Percentiles rank a stretch among this genome's conserved stretches.
phyloP scores from a whole-genome alignment of 495 filamentous ascomycete genomes.

The Aspergillus saccharolyticus region DNA sequence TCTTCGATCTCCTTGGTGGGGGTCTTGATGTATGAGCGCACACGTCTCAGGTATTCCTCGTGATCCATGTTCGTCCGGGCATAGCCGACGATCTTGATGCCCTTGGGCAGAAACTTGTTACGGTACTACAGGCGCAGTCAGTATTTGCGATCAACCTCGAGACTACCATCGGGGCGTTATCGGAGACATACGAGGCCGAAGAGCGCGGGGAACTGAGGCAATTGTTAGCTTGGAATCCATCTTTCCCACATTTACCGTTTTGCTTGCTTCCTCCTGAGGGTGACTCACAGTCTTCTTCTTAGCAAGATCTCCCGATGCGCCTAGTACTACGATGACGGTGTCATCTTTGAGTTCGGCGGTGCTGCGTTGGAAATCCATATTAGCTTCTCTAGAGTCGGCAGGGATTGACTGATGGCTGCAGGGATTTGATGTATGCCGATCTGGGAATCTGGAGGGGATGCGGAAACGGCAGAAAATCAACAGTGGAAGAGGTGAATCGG shows the following conservation, averaged over 20 bases:
- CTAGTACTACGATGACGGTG: constrained; percentile 95
- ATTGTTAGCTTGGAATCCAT: constrained; percentile 21
- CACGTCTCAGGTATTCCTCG: constrained; percentile 85
- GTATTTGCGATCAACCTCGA: constrained; percentile 7
- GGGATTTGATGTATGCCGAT: constrained; percentile 11
- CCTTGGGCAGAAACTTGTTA: constrained; percentile 97
- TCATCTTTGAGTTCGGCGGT: constrained; percentile 95
- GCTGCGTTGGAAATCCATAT: constrained; percentile 42
- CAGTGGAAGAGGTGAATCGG: neutral
- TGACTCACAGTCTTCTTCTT: constrained; percentile 96
- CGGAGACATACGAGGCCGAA: constrained; percentile 83
- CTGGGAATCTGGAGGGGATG: neutral
- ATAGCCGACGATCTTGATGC: constrained; percentile 97
- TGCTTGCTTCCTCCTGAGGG: constrained; percentile 8
- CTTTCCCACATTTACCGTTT: neutral
- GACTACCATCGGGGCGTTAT: neutral
- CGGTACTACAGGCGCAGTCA: constrained; percentile 62
- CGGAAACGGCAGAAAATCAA: constrained; percentile 1
- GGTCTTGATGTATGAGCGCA: constrained; percentile 98
- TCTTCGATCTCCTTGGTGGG: constrained; percentile 97
- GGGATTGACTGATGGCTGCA: constrained; percentile 1
- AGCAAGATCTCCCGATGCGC: constrained; percentile 93
- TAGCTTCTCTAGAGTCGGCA: constrained; percentile 17
- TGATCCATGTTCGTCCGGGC: constrained; percentile 99
- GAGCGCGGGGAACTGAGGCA: constrained; percentile 82